Base-by-base conservation (phyloP, 1,139 yeast species). In the Hansenula sp. region DNA sequence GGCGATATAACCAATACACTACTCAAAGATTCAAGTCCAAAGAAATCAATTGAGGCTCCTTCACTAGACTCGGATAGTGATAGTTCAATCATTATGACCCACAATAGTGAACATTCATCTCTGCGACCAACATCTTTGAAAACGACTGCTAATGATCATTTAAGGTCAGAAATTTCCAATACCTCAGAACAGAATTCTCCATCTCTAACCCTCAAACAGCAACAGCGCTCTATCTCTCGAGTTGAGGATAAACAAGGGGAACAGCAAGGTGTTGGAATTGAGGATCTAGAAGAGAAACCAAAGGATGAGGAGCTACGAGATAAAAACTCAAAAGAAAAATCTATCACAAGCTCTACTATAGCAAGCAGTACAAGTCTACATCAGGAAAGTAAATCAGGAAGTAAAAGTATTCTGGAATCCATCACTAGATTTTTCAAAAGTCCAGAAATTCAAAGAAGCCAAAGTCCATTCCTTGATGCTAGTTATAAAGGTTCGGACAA, bases 391-490 rank as follows among this genome's bases (percentile, higher is more conserved):
- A 43, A 36, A 13, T 18, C 30, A 3, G 18, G 38, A 8, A 45
- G 38, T 27, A 47, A 36, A 28, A 49, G 46, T 21, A 32, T 46
- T 4, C 36, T 52, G 12, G 25, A 36, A 10, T 38, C 53, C 21
- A 54, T 49, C 11, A 18, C 52, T 3, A 45, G 54, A 33, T 49
- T 52, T 35, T 30, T 47, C 18, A 50, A 52, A 25, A 51, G 52
- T 27, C 53, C 55, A 11, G 37, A 39, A 32, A 21, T 37, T 12
- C 52, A 44, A 35, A 48, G 60, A 41, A 52, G 56, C n/a, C 47
- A 47, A 33, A 53, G 58, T 24, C 60, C 60, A 4, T 57, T 57
- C 39, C 38, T 57, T 13, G 60, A 57, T 43, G 43, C 43, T 3
- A 32, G 29, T 5, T 51, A 51, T 29, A 41, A 43, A 30, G 58